Conservation (phyloP, 2,329 filamentous ascomycete species). For the Pezicula radicicola region DNA sequence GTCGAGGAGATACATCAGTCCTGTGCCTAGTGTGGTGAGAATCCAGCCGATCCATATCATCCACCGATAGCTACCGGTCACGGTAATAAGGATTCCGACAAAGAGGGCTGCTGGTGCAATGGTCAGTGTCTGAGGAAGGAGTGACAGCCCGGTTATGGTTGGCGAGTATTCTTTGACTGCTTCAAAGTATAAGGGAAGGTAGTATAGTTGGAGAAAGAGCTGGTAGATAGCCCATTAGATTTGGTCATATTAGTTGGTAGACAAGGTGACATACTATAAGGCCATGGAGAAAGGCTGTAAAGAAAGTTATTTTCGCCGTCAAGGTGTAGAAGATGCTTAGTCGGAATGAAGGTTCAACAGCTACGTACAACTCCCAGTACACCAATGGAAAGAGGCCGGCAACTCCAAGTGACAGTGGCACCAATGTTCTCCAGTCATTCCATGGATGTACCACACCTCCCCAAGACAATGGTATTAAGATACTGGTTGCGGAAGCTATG, state of each 20-base stretch:
- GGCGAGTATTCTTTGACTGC: slow-evolving; percentile 47
- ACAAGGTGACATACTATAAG: slow-evolving; percentile 38
- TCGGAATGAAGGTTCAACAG: slow-evolving; percentile 26
- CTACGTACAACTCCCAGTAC: slow-evolving; percentile 40
- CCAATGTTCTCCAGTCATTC: slow-evolving; percentile 55
- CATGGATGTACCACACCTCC: slow-evolving; percentile 61
- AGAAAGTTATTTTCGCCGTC: slow-evolving; percentile 43
- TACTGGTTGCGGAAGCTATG: slow-evolving; percentile 52
- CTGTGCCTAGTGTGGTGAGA: slow-evolving; percentile 52
- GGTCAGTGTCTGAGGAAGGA: slow-evolving; percentile 56
- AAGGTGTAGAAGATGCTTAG: slow-evolving; percentile 36
- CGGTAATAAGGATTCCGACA: slow-evolving; percentile 48
- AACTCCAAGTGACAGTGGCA: slow-evolving; percentile 53
- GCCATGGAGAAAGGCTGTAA: slow-evolving; percentile 50
- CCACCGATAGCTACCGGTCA: slow-evolving; percentile 54
- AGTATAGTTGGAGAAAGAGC: slow-evolving; percentile 41
- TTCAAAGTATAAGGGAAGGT: slow-evolving; percentile 44
- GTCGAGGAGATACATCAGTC: slow-evolving; percentile 46
- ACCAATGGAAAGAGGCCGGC: slow-evolving; percentile 46
- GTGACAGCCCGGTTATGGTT: slow-evolving; percentile 47
- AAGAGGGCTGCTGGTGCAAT: slow-evolving; percentile 55
- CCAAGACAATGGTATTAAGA: slow-evolving; percentile 58
- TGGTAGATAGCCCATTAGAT: background rate
- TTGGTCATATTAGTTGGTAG: slow-evolving; percentile 11
- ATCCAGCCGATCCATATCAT: slow-evolving; percentile 58